Base-by-base conservation (phyloP, 805 yeast species). In the Torulaspora microellipsoides region DNA sequence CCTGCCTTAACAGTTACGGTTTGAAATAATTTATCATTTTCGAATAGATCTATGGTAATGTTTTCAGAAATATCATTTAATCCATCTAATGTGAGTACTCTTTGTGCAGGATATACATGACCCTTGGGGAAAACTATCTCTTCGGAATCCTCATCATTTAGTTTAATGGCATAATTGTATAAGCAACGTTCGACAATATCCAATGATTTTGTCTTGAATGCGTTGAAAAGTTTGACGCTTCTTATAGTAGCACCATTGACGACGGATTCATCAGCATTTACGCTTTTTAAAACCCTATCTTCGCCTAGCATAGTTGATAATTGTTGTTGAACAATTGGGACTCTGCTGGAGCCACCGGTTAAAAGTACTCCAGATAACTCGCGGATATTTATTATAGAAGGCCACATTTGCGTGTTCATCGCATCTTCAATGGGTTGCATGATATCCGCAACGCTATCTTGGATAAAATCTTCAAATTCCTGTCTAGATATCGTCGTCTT, bases 201-300 rank as follows among this genome's bases (percentile, higher is more conserved):
- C 38, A 87, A 73, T 9, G 62, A 59, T 53, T 78, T 78, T 6
- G 85, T 73, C 52, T 81, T 78, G 62, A 80, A 83, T 55, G 80
- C 75, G 31, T 79, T 75, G n/a, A 88, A 78, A 31, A 87, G 69
- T 37, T 79, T 72, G 32, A 88, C 83, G 15, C 93, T 98, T 51
- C 89, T 76, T 31, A 85, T 69, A n/a, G 96, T 80, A 2, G 95
- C 79, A 38, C 99, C 99, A 55, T 86, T 73, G 11, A 87, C 96
- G 40, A 87, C 87, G 35, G 97, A 81, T 68, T 93, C 99, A 65
- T 93, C 99, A 0, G 99, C 93, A 64, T 93, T 93, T 35, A 93
- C 95, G 40, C 83, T 86, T 63, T 83, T 88, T 15, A 95, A 74
- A 31, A 90, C 71, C 38, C 70, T 60, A 2, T 78, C 82, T 14